phyloP scores from a whole-genome alignment of 2,329 filamentous ascomycete genomes.

The Claviceps quebecensis region DNA sequence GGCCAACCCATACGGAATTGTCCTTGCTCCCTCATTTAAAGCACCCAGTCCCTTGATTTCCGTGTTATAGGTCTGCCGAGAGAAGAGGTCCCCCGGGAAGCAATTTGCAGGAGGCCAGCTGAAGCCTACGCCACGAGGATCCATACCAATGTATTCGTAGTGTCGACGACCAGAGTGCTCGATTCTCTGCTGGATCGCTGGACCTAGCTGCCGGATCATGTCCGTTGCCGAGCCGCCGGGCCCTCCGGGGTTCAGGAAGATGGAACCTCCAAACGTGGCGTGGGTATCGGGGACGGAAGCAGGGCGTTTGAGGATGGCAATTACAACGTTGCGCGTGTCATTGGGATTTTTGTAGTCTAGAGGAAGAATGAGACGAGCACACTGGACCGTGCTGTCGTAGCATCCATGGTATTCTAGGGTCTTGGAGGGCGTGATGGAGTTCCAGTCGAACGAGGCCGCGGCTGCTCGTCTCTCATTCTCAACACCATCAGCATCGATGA shows the following conservation, averaged over 20 bases:
- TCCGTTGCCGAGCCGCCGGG: conserved; percentile 23
- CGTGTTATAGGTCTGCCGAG: not conserved
- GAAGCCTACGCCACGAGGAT: conserved; percentile 22
- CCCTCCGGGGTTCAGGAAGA: conserved; percentile 26
- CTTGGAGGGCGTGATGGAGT: conserved; percentile 6
- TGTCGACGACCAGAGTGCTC: conserved; percentile 13
- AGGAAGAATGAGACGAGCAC: conserved; percentile 27
- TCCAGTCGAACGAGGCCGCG: conserved; percentile 6
- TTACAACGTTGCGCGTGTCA: conserved; percentile 12
- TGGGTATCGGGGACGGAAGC: conserved; percentile 22
- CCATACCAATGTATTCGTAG: conserved; percentile 26
- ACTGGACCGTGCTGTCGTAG: conserved; percentile 19
- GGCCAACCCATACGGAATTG: conserved; percentile 5
- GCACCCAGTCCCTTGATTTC: not conserved
- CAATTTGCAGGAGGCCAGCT: conserved; percentile 5
- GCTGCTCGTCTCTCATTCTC: not conserved
- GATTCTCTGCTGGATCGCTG: conserved; percentile 14
- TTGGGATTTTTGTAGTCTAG: conserved; percentile 22
- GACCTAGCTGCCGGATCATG: conserved; percentile 11
- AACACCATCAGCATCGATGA: not conserved
- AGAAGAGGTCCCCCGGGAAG: conserved; percentile 10
- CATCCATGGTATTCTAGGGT: conserved; percentile 17
- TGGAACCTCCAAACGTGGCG: conserved; percentile 20
- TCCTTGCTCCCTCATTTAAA: not conserved
- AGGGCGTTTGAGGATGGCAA: conserved; percentile 26